Conservation (phyloP, 495 filamentous ascomycete genomes). For the Acidiella bohemica region DNA sequence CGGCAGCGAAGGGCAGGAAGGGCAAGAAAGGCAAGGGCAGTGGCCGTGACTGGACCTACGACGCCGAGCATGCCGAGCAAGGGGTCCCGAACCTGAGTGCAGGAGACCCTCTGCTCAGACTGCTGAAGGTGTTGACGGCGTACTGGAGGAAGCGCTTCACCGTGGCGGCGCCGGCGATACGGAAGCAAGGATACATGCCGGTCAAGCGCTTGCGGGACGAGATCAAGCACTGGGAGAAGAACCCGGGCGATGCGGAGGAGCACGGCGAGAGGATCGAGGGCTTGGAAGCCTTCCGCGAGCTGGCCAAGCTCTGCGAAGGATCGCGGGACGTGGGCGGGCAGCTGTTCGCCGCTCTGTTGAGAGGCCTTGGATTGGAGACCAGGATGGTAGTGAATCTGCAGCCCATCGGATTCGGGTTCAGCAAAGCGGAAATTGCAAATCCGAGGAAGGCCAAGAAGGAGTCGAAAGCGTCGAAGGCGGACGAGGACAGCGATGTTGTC, state of each 20-base stretch:
- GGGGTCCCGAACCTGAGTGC: constrained; percentile 59
- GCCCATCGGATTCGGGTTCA: constrained; percentile 83
- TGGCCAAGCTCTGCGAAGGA: constrained; percentile 59
- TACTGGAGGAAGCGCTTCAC: constrained; percentile 84
- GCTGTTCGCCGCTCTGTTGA: constrained; percentile 78
- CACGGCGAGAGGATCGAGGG: constrained; percentile 63
- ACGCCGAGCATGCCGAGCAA: constrained; percentile 53
- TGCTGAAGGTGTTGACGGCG: constrained; percentile 58
- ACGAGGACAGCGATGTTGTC: constrained; percentile 7
- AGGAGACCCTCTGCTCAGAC: constrained; percentile 68
- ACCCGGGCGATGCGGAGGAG: constrained; percentile 42
- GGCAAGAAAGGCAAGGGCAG: constrained; percentile 16
- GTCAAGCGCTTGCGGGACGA: constrained; percentile 53
- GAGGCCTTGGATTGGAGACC: constrained; percentile 68
- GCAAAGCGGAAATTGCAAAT: constrained; percentile 59
- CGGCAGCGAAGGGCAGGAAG: constrained; percentile 14
- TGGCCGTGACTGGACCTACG: constrained; percentile 61
- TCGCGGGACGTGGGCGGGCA: constrained; percentile 81
- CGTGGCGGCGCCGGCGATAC: constrained; percentile 63
- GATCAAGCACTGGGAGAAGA: constrained; percentile 48
- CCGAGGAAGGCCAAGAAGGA: constrained; percentile 24
- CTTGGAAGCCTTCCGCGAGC: constrained; percentile 51
- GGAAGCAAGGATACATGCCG: constrained; percentile 78
- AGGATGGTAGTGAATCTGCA: constrained; percentile 75
- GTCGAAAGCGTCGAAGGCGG: not conserved